Percentiles rank a stretch among this genome's conserved stretches.
phyloP scores from a whole-genome alignment of 139 green algal genomes.

The Coelastrella sp. region DNA sequence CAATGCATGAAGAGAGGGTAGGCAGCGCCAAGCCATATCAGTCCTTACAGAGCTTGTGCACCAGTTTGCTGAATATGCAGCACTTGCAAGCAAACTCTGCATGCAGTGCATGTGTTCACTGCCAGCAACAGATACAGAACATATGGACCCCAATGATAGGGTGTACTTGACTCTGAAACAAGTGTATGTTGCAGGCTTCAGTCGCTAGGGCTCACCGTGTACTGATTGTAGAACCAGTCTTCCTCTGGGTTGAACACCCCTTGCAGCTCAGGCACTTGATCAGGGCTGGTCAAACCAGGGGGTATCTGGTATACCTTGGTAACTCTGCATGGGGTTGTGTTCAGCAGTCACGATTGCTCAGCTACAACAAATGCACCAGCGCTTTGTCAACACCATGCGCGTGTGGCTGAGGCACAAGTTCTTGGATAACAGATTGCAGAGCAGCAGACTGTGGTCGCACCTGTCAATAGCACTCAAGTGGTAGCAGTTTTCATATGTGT shows the following conservation, averaged over 20 bases:
- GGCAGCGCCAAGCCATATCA: too few species aligned
- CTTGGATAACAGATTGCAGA: not conserved
- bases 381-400: not conserved
- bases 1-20: too few species aligned
- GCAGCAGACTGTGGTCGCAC: not conserved
- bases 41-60: too few species aligned
- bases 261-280: not conserved
- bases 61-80: too few species aligned
- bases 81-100: too few species aligned
- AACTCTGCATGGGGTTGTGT: not conserved
- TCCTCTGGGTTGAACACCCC: not conserved
- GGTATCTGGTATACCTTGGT: constrained; percentile 10
- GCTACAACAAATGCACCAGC: not conserved
- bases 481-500: not conserved
- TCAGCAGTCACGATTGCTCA: not conserved
- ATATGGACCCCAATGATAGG: not conserved
- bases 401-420: not conserved
- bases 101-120: too few species aligned
- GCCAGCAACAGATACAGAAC: too few species aligned
- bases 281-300: not conserved
- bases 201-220: not conserved
- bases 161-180: not conserved
- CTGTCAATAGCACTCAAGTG: not conserved
- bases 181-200: not conserved
- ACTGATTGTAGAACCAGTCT: constrained; percentile 44